These are phyloP conservation scores for Cytospora leucostoma DNA, from an alignment of 2,329 filamentous ascomycete species.

Conservation along the genomic window DNA sequence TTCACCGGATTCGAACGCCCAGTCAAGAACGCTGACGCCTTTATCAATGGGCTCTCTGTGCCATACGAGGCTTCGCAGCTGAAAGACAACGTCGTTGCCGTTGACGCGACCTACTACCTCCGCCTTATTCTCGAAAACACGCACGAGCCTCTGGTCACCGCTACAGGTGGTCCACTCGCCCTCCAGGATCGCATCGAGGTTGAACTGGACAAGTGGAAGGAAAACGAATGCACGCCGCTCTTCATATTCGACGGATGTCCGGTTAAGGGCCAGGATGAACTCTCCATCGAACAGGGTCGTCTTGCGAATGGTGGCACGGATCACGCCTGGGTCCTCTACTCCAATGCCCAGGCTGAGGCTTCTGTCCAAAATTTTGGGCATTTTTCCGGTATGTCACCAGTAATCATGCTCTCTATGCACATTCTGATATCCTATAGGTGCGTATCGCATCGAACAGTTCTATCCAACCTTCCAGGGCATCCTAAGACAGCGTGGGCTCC, in stretches of 20 bases:
- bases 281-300: conserved; percentile 63
- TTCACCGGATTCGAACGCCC: conserved; percentile 1
- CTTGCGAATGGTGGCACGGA: conserved; percentile 71
- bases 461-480: conserved; percentile 77
- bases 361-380: conserved; percentile 84
- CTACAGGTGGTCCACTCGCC: conserved; percentile 84
- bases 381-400: conserved; percentile 62
- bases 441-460: conserved; percentile 70
- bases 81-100: conserved; percentile 72
- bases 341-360: conserved; percentile 73
- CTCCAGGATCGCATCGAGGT: conserved; percentile 73
- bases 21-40: conserved; percentile 26
- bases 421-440: conserved; percentile 52
- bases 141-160: conserved; percentile 85
- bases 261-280: conserved; percentile 72
- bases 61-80: conserved; percentile 67
- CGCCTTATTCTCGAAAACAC: conserved; percentile 73
- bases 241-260: conserved; percentile 93
- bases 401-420: conserved; percentile 22
- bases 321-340: conserved; percentile 85
- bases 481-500: conserved; percentile 66
- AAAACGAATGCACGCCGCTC: conserved; percentile 70
- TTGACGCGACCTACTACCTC: conserved; percentile 90
- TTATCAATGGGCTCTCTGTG: conserved; percentile 22
- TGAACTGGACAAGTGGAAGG: conserved; percentile 73